Evolutionary conservation across 192 early-diverging fungal species (phyloP), one percentile per base, ranked within the genome.

Genomic region (Umbelopsis sp.): DNA sequence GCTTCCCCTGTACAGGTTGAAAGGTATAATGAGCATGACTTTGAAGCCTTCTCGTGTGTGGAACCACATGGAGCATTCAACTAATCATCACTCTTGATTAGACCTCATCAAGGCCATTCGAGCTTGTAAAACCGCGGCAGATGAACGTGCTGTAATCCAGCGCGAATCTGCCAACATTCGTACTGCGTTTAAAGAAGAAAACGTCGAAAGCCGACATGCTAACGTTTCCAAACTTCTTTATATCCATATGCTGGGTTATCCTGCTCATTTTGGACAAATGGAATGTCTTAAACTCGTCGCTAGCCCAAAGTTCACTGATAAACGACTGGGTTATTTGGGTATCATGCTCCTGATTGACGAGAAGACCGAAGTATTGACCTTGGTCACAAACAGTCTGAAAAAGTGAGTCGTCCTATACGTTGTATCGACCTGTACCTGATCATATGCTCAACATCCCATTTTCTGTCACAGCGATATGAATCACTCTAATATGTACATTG

Each of bases 241-340:
- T 74, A 97, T 99, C 68, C 94, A 97, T 75, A 93, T 99, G 93
- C 88, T 99, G 20, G 96, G 98, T 20, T 98, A 97, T 72, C 96
- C 97, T 35, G 98, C 97, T 27, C 98, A 98, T 77, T 99, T 98
- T 81, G 98, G 98, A 22, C 98, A 99, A 83, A 96, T 99, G 49
- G 98, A 99, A 78, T 99, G 98, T 76, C 81, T 99, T 41, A 99
- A 99, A 81, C 81, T 99, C 49, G 97, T 94, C 6, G 98, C 97
- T 23, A 94, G 93, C 16, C 89, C 94, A 20, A 82, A 89, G 71
- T 99, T 96, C 80, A 87, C 95, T 11, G 98, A 99, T 80, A 99
- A 99, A 79, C 89, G 97, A 66, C 82, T 99, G n/a, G 97, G 96
- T 7, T 99, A 99, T 78, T 87, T 99, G 35, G 98, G 98, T 30